Evolutionary conservation across 2,329 filamentous ascomycete species (phyloP), one percentile per base, ranked within the genome.

Genomic region (Beauveria rudraprayagi): DNA sequence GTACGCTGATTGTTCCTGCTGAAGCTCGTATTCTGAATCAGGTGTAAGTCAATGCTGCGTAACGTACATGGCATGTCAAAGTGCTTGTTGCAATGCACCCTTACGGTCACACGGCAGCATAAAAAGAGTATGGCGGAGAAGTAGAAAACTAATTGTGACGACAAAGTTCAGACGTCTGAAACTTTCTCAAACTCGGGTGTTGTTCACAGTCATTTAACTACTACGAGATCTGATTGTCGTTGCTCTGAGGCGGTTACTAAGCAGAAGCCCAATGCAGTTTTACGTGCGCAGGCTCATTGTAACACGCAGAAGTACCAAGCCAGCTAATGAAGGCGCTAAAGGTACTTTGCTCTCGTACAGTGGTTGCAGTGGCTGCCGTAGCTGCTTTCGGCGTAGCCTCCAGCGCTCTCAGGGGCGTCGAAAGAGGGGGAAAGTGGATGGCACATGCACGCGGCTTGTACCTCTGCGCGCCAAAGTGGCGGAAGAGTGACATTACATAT

Each of bases 361-460:
- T 61, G 60, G 53, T 28, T 56, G 57, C 56, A 60, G 48, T 51
- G 53, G 46, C 17, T 26, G 50, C 56, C 41, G 57, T 51, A 46
- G 60, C 60, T 61, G 53, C 53, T 56, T 61, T 51, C 24, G 60
- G 60, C 53, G 60, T 56, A 56, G 44, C 17, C 60, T 50, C 37
- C 44, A 55, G 59, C 51, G 43, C 61, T 59, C 53, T 66, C 59
- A 64, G 60, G 60, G 64, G 64, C 59, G 66, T 65, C 63, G 67
- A 71, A 71, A 72, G 68, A 70, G 70, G 70, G 65, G 66, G 65
- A 54, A 41, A 50, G 40, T 46, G 47, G 46, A 22, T 69, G 71
- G 70, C 63, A 69, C 66, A 57, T 69, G 70, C 37, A 37, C 68
- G 67, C 57, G 28, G 1, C 1, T 68, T 61, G 72, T 74, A 74